Base-by-base conservation (phyloP, 1,284 basidiomycete genomes). In the Cystobasidium pallidum region DNA sequence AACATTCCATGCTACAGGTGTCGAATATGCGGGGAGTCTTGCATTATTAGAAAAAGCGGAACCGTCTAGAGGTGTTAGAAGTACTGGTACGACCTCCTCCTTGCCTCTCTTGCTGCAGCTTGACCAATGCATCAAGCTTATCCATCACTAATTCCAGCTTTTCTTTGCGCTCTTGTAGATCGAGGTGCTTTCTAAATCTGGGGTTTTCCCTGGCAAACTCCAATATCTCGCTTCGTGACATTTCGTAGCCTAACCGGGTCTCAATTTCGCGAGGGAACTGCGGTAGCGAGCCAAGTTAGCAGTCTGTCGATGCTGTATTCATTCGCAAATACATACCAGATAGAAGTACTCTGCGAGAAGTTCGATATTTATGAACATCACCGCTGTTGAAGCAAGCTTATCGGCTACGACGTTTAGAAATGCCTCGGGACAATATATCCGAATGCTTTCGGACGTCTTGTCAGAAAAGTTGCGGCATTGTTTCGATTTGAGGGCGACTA, bases 281-380 rank as follows among this genome's bases (percentile, higher is more conserved):
- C 1, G 70, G 28, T 34, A 17, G 13, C 26, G 21, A 28, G 4
- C n/a, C n/a, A n/a, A n/a, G n/a, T 36, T 45, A 47, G 43, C 64
- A 2, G 11, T 30, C 10, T 0, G 19, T 19, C 4, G 32, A n/a
- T 19, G n/a, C 2, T 36, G 17, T 19, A 34, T 36, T 28, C 6
- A 11, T 32, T 1, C 0, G 0, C 15, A 7, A 34, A n/a, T 39
- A 78, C 85, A 67, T 76, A 91, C 91, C 84, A 94, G 92, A 80
- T 98, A 97, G 84, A 99, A 98, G 86, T 99, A 99, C 79, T 98
- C 94, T 79, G 94, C 91, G 0, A 99, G 86, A 10, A 99, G 84
- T 81, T 99, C 95, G 73, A 97, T 94, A 73, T 83, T 97, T 85
- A 99, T 95, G 82, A 99, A 99, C 91, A 98, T 94, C 1, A 94